These are phyloP conservation scores for Acer yangbiense DNA, from an alignment of 345 rosid genomes.

Conservation along the genomic window DNA sequence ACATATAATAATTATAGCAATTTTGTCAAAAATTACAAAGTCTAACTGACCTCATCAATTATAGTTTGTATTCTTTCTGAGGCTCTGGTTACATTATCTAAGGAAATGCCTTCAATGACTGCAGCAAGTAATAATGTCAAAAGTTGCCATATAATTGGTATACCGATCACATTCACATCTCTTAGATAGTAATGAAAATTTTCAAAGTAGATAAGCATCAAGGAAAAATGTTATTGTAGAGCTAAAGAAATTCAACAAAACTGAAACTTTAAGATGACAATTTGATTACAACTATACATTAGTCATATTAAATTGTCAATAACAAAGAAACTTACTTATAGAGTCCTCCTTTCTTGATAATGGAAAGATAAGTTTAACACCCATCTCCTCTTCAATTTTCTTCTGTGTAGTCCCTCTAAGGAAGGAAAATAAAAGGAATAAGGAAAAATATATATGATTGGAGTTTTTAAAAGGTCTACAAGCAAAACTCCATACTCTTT, in stretches of 20 bases:
- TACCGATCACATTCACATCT: neutral
- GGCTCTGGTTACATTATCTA: constrained; percentile 62
- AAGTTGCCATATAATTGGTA: constrained; percentile 7
- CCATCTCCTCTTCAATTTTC: constrained; percentile 75
- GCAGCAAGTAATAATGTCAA: constrained; percentile 26
- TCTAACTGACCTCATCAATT: constrained; percentile 62
- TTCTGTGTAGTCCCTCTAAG: constrained; percentile 66
- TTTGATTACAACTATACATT: neutral
- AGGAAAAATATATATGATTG: constrained; percentile 22
- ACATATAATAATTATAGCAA: neutral
- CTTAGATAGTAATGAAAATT: neutral
- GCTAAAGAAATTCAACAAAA: too few species aligned
- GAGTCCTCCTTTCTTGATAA: constrained; percentile 65
- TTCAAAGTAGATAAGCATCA: too few species aligned
- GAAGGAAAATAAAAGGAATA: constrained; percentile 18
- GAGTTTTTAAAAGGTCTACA: constrained; percentile 14
- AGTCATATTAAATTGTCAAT: neutral
- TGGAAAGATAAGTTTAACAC: constrained; percentile 72
- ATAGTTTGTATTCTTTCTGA: constrained; percentile 57
- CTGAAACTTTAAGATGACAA: too few species aligned
- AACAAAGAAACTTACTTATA: constrained; percentile 50
- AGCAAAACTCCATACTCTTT: constrained; percentile 58
- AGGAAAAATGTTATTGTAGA: too few species aligned
- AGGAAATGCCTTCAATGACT: constrained; percentile 82
- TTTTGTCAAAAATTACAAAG: constrained; percentile 6